phyloP scores from a whole-genome alignment of 768 basidiomycete species.

The Holtermanniella nyarrowii region DNA sequence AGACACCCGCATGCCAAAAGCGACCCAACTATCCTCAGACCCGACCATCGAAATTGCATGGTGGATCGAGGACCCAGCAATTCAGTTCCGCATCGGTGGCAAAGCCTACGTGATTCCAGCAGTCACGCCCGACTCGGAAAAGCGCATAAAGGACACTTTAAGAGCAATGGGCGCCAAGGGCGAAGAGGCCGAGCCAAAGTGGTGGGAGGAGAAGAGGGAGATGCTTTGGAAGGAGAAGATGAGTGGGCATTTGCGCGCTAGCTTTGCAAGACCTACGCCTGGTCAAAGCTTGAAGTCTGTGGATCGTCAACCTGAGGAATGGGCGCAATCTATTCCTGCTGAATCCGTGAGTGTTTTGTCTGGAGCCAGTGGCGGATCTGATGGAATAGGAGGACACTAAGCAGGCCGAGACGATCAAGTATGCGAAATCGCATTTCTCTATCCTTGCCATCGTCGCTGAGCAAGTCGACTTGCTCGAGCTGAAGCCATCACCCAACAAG shows the following conservation, averaged over 20 bases:
- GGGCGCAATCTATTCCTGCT: constrained; percentile 27
- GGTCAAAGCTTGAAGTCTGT: constrained; percentile 27
- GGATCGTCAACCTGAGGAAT: constrained; percentile 22
- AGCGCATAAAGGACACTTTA: constrained; percentile 1
- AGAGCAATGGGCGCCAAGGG: constrained; percentile 10
- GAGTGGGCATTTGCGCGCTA: constrained; percentile 36
- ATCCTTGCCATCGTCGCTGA: constrained; percentile 28
- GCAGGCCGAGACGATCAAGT: constrained; percentile 22
- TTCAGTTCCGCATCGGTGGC: constrained; percentile 36
- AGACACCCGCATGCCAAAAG: constrained; percentile 38
- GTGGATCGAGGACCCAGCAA: constrained; percentile 33
- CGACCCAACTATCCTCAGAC: constrained; percentile 20
- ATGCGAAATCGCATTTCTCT: constrained; percentile 29
- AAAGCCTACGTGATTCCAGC: constrained; percentile 21
- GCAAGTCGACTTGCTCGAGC: constrained; percentile 31
- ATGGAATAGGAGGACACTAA: constrained; percentile 27
- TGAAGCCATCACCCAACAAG: constrained; percentile 33
- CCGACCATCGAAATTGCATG: constrained; percentile 32
- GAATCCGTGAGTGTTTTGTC: constrained; percentile 22
- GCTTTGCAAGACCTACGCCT: constrained; percentile 34
- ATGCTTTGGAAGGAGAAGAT: constrained; percentile 23
- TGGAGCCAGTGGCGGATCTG: not conserved
- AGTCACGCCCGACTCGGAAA: constrained; percentile 1
- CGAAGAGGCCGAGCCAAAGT: constrained; percentile 17
- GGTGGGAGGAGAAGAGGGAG: constrained; percentile 32